A percentile compares a stretch with the other conserved stretches of the same genome.
Conservation (phyloP, 768 basidiomycete species). For the Pulveroboletus sp. region DNA sequence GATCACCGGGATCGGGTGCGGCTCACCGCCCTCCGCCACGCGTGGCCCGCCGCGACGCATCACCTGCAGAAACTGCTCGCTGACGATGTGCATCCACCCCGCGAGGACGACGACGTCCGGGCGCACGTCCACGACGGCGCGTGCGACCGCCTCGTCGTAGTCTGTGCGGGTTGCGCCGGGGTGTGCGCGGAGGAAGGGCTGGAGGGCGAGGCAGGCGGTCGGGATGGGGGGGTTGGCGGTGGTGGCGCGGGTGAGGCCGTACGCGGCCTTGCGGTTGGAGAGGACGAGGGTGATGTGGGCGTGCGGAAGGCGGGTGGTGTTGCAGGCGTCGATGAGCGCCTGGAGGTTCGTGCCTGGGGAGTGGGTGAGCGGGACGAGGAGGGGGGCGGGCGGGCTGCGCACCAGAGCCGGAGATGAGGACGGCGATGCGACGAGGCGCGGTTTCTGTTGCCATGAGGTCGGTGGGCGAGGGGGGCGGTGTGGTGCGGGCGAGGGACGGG, state of each 20-base stretch:
- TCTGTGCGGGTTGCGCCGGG: conserved; percentile 72
- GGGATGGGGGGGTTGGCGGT: conserved; percentile 71
- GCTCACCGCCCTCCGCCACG: too few relatives aligned
- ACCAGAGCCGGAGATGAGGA: conserved; percentile 66
- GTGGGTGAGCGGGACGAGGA: background rate
- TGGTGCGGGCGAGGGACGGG: too few relatives aligned
- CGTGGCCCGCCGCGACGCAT: conserved; percentile 36
- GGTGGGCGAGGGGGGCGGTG: too few relatives aligned
- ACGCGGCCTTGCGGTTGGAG: conserved; percentile 89
- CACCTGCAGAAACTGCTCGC: conserved; percentile 71
- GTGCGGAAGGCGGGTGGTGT: conserved; percentile 68
- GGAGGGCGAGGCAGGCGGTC: conserved; percentile 77
- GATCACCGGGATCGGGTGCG: conserved; percentile 87
- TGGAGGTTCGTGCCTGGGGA: conserved; percentile 87
- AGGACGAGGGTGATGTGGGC: conserved; percentile 74
- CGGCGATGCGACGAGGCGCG: conserved; percentile 14
- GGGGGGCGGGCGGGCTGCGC: conserved; percentile 1
- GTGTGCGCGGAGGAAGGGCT: conserved; percentile 73
- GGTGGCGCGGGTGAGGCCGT: conserved; percentile 79
- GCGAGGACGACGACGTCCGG: conserved; percentile 94
- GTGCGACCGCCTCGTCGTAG: conserved; percentile 81
- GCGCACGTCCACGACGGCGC: conserved; percentile 51
- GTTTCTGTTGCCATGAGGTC: conserved; percentile 5
- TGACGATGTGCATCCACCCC: conserved; percentile 98
- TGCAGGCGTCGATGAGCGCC: conserved; percentile 86